Percentiles rank a stretch among this genome's conserved stretches.
These are phyloP conservation scores for Pseudogymnoascus destructans DNA, from an alignment of 2,329 filamentous ascomycete species.

Conservation along the genomic window DNA sequence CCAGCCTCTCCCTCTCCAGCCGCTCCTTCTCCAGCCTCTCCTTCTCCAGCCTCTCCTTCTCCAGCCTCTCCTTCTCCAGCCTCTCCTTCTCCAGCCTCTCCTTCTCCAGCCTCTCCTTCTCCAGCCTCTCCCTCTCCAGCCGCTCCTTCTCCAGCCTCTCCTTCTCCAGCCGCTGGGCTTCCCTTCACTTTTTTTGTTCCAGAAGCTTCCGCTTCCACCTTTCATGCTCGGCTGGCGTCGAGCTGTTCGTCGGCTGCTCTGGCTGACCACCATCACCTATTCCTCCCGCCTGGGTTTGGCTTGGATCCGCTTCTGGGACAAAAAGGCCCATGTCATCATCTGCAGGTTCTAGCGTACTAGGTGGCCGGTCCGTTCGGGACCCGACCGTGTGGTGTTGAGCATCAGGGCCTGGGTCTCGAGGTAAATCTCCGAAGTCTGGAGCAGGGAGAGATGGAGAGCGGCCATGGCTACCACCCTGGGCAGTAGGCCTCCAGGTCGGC, in stretches of 20 bases:
- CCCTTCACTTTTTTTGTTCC: neutral
- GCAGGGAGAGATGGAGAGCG: neutral
- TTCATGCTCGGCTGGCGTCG: neutral
- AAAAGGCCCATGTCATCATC: neutral
- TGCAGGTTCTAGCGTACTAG: neutral
- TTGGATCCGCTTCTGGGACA: neutral
- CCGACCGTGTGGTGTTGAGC: neutral
- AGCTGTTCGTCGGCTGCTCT: neutral
- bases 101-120: neutral
- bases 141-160: conserved; percentile 1
- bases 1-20: conserved; percentile 9
- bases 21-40: conserved; percentile 9
- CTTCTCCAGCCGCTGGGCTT: neutral
- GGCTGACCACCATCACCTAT: neutral
- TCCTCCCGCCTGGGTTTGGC: neutral
- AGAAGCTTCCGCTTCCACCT: neutral
- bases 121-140: neutral
- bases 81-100: conserved; percentile 36
- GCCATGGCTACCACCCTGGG: neutral
- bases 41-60: conserved; percentile 3
- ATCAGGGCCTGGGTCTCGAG: neutral
- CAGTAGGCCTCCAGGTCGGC: neutral
- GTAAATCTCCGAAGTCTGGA: neutral
- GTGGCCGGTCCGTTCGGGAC: neutral
- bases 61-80: neutral